Evolutionary conservation across 164 flowering plant genomes (phyloP).

Genomic region (Vitis rupestris): DNA sequence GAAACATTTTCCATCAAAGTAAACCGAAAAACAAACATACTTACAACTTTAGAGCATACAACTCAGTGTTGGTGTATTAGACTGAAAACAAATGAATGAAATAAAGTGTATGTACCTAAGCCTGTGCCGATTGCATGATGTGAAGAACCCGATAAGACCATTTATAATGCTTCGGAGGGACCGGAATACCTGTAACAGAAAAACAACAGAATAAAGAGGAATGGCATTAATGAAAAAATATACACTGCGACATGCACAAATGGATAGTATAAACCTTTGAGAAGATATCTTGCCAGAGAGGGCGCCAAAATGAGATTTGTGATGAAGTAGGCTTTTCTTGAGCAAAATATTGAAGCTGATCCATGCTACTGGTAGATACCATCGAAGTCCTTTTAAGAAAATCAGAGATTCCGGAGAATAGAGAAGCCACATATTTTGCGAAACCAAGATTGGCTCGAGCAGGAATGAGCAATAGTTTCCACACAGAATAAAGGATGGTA

Average conservation of each 20-base stretch:
- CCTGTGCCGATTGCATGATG: conserved; percentile 13
- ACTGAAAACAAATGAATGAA: not conserved
- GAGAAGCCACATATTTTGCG: conserved; percentile 17
- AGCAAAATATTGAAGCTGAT: conserved; percentile 2
- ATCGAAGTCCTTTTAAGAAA: not conserved
- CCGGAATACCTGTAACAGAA: conserved; percentile 10
- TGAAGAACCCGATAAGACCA: conserved; percentile 12
- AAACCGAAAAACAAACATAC: too few relatives aligned
- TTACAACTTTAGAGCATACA: not conserved
- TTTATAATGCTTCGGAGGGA: conserved; percentile 10
- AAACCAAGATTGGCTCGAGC: conserved; percentile 17
- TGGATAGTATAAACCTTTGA: conserved; percentile 6
- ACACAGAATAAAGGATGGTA: conserved; percentile 18
- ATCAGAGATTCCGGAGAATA: conserved; percentile 16
- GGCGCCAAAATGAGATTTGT: conserved; percentile 15
- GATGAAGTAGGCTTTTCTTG: conserved; percentile 8
- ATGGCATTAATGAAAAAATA: not conserved
- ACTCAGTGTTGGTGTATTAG: not conserved
- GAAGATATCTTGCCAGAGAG: conserved; percentile 12
- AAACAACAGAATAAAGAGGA: not conserved
- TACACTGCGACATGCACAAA: not conserved
- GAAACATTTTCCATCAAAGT: too few relatives aligned
- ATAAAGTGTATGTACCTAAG: conserved; percentile 2
- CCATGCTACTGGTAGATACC: not conserved
- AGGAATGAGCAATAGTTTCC: conserved; percentile 25